Conservation (phyloP, 179 eudicot species). For the Corrigiola litoralis region DNA sequence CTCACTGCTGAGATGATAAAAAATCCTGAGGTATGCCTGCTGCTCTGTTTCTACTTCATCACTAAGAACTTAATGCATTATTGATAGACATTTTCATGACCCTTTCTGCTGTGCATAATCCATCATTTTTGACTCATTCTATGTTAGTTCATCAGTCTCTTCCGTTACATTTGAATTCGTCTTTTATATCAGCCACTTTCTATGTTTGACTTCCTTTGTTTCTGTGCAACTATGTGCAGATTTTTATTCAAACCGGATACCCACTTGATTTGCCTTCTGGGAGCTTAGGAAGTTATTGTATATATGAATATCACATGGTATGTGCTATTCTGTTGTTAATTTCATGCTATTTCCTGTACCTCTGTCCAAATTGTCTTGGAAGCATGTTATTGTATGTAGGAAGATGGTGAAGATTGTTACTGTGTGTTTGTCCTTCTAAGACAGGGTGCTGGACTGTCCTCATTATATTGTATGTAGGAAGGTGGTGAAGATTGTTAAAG, state of each 20-base stretch:
- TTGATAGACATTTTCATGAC: background rate
- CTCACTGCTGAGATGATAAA: slow-evolving; percentile 94
- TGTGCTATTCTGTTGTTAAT: background rate
- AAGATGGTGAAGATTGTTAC: too few relatives aligned
- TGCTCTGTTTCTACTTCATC: background rate
- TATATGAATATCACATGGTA: slow-evolving; percentile 99
- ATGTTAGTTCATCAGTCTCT: background rate
- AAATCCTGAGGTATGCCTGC: slow-evolving; percentile 62
- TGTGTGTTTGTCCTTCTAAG: too few relatives aligned
- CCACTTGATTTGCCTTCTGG: slow-evolving; percentile 98
- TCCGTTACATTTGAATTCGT: background rate
- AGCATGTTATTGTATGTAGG: background rate
- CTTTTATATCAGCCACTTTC: background rate
- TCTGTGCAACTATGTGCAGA: slow-evolving; percentile 43
- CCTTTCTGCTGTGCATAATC: background rate
- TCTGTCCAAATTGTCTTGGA: background rate
- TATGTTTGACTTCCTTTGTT: background rate
- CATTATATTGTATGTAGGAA: too few relatives aligned
- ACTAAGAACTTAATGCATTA: background rate
- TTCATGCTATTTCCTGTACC: background rate
- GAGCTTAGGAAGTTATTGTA: slow-evolving; percentile 97
- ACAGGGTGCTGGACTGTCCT: too few relatives aligned
- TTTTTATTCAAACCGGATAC: slow-evolving; percentile 97
- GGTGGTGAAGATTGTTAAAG: too few relatives aligned
- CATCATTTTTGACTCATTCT: background rate